phyloP scores from a whole-genome alignment of 768 basidiomycete species.

The Boletus rubescentipes region DNA sequence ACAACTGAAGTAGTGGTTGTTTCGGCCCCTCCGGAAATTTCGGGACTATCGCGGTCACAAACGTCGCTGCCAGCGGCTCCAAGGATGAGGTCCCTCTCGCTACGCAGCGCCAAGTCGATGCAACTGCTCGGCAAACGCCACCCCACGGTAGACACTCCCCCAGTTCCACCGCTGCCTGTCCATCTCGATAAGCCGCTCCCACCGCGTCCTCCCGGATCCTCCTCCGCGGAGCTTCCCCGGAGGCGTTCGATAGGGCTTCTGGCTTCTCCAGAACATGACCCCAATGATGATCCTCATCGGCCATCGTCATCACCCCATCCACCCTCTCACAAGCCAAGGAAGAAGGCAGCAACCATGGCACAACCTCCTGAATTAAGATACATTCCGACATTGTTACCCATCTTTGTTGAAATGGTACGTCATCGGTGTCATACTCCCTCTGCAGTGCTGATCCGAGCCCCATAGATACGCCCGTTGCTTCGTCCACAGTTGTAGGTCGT shows the following conservation, averaged over 20 bases:
- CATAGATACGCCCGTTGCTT: slow-evolving; percentile 38
- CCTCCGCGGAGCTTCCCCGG: slow-evolving; percentile 13
- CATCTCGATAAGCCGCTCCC: slow-evolving; percentile 45
- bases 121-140: slow-evolving; percentile 22
- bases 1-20: slow-evolving; percentile 1
- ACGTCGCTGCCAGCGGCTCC: not conserved
- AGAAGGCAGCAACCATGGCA: slow-evolving; percentile 44
- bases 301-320: slow-evolving; percentile 11
- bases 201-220: slow-evolving; percentile 24
- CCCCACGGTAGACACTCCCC: slow-evolving; percentile 39
- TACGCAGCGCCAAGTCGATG: slow-evolving; percentile 49
- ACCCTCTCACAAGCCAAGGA: slow-evolving; percentile 37
- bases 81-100: slow-evolving; percentile 41
- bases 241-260: slow-evolving; percentile 20
- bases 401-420: slow-evolving; percentile 91
- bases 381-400: slow-evolving; percentile 79
- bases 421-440: not conserved
- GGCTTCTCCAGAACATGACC: not conserved
- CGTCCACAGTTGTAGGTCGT: slow-evolving; percentile 13
- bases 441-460: slow-evolving; percentile 4
- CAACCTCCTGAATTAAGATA: slow-evolving; percentile 75
- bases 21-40: not conserved
- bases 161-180: slow-evolving; percentile 39
- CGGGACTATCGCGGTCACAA: slow-evolving; percentile 3
- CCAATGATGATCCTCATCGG: not conserved